Base-by-base conservation (phyloP, 805 yeast genomes). In the Sugiyamaella valdiviana region DNA sequence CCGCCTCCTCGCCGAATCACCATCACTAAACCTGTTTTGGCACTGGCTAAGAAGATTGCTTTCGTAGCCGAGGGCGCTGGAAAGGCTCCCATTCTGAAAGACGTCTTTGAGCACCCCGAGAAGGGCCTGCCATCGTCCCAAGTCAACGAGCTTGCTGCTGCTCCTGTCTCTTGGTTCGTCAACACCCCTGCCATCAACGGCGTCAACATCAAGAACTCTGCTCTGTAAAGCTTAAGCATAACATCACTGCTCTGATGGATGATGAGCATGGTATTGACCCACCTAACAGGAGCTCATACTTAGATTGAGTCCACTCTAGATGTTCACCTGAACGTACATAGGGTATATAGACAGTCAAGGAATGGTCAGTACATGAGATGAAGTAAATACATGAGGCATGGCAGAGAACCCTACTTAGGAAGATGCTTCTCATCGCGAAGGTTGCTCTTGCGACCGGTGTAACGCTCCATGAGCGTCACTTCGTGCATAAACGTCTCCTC, bases 1-100 rank as follows among this genome's bases (percentile, higher is more conserved):
- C 95, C 95, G 26, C 97, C 97, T 37, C 82, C 90, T 64, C 81
- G 90, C 73, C 80, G 97, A 73, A 85, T 89, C 67, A 86, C 96
- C 2, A 72, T 89, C 64, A 89, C 96, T 5, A 79, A 86, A 67
- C 90, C 91, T 5, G 82, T 83, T 2, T 73, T 89, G 57, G 73
- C 71, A 46, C 66, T 63, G 17, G 82, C 83, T 14, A 55, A 61
- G 17, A 56, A 67, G 43, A 78, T 89, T 57, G 83, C 86, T 2
- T 89, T 89, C 67, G 90, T 88, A 42, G 95, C 96, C 14, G 90
- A 86, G 64, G 97, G 97, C 50, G 82, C 83, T 9, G 82, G 85
- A 32, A 90, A 90, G 69, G 86, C 88, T 17, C 75, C 79, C 0
- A 74, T 86, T 41, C 72, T 90, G 63, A 77, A 77, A 59, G 74